Conservation (phyloP, 2,329 filamentous ascomycete genomes). For the Sarocladiaceae sp. region DNA sequence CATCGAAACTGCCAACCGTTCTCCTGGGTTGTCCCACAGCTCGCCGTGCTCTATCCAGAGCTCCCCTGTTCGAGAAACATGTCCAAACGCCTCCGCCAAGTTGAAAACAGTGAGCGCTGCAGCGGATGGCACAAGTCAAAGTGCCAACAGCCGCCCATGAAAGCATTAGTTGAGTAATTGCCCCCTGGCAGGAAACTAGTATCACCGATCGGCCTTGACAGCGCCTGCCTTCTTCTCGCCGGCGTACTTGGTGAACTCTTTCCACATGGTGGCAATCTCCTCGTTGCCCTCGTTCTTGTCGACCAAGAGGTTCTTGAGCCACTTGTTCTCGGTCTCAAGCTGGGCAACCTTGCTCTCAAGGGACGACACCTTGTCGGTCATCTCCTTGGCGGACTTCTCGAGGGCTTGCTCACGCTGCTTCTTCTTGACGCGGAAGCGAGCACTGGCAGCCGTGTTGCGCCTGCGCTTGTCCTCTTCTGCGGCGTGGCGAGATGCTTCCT, state of each 20-base stretch:
- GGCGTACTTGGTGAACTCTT: constrained; percentile 40
- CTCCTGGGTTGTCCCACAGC: constrained; percentile 5
- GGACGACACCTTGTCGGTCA: constrained; percentile 68
- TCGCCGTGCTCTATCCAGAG: not conserved
- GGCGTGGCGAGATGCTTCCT: constrained; percentile 65
- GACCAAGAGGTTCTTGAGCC: constrained; percentile 72
- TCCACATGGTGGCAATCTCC: constrained; percentile 43
- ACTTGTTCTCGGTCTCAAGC: constrained; percentile 78
- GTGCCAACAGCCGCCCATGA: not conserved
- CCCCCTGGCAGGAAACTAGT: not conserved
- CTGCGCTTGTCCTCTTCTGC: constrained; percentile 88
- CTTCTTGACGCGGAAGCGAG: constrained; percentile 90
- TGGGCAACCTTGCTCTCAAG: constrained; percentile 69
- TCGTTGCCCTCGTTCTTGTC: constrained; percentile 69
- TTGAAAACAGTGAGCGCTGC: not conserved
- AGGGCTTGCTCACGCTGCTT: constrained; percentile 88
- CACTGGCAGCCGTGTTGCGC: constrained; percentile 81
- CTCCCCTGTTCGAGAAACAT: not conserved
- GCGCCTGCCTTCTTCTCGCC: constrained; percentile 15
- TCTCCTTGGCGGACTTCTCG: constrained; percentile 75
- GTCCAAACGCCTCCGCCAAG: constrained; percentile 6
- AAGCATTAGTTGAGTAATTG: constrained; percentile 4
- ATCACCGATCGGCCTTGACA: constrained; percentile 18
- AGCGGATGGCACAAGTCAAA: too few relatives aligned
- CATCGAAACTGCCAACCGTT: not conserved